Conservation (phyloP, 2,329 filamentous ascomycete genomes). For the Zymoseptoria pseudotritici region DNA sequence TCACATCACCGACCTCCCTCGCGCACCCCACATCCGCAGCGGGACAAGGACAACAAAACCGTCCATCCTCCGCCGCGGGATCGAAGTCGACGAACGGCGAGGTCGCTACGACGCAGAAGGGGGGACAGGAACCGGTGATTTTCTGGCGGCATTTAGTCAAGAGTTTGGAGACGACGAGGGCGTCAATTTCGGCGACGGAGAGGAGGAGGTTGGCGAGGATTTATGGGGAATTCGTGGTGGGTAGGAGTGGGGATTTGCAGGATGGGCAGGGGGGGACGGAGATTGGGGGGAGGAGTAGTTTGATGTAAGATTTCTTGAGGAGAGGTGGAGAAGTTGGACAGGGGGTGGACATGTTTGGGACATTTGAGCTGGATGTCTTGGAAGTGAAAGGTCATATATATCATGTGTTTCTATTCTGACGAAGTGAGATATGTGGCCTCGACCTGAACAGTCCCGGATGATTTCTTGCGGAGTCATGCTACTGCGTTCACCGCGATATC, state of each 20-base stretch:
- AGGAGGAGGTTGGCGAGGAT: conserved; percentile 66
- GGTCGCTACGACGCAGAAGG: neutral
- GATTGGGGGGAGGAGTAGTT: conserved; percentile 81
- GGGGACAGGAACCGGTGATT: conserved; percentile 62
- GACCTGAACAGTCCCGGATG: too few relatives aligned
- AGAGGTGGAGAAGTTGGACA: too few relatives aligned
- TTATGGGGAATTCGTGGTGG: conserved; percentile 87
- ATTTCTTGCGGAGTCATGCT: too few relatives aligned
- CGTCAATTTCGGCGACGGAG: conserved; percentile 77
- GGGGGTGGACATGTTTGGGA: too few relatives aligned
- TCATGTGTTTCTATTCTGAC: too few relatives aligned
- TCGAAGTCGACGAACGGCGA: conserved; percentile 5
- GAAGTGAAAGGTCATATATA: too few relatives aligned
- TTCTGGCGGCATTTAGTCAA: conserved; percentile 75
- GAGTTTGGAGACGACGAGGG: conserved; percentile 67
- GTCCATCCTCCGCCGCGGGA: neutral
- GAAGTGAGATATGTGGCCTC: too few relatives aligned
- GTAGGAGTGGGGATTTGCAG: conserved; percentile 89
- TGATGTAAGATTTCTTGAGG: too few relatives aligned
- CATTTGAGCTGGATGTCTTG: too few relatives aligned
- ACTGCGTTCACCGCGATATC: too few relatives aligned
- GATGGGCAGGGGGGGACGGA: conserved; percentile 88
- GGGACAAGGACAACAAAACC: neutral
- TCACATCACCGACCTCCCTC: conserved; percentile 11
- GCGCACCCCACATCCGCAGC: conserved; percentile 3